Conservation (phyloP, 1,284 basidiomycete genomes). For the Ceratobasidium theobromae region DNA sequence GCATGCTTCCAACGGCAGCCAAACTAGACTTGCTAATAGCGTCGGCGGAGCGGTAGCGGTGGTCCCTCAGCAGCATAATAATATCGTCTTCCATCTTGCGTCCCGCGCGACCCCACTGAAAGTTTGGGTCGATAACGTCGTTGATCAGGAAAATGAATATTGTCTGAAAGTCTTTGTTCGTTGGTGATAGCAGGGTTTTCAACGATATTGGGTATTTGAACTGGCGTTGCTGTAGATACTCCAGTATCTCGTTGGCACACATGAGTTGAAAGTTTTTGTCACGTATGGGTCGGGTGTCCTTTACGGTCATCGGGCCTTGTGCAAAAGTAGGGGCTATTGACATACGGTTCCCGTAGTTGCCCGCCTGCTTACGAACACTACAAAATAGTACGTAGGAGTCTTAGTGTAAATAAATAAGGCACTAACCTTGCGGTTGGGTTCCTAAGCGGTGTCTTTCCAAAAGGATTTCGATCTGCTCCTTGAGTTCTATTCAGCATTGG, state of each 20-base stretch:
- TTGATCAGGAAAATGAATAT: constrained; percentile 76
- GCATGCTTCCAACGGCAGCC: constrained; percentile 79
- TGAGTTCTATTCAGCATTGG: not conserved
- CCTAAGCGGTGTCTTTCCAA: constrained; percentile 33
- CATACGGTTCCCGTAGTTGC: not conserved
- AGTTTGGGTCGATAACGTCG: constrained; percentile 66
- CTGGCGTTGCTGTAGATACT: constrained; percentile 66
- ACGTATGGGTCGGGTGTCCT: constrained; percentile 74
- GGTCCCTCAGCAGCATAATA: constrained; percentile 65
- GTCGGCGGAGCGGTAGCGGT: constrained; percentile 74
- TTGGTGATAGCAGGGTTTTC: constrained; percentile 67
- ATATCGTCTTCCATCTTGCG: constrained; percentile 81
- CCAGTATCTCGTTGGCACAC: constrained; percentile 72
- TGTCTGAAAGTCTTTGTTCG: constrained; percentile 76
- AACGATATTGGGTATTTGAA: constrained; percentile 51
- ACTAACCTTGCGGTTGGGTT: constrained; percentile 19
- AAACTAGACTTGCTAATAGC: constrained; percentile 78
- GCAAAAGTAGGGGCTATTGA: constrained; percentile 19
- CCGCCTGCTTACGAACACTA: constrained; percentile 8
- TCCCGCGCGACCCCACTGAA: constrained; percentile 49
- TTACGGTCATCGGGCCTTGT: constrained; percentile 40
- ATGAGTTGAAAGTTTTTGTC: constrained; percentile 68
- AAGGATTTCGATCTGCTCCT: constrained; percentile 26
- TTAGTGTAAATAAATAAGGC: not conserved
- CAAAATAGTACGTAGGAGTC: not conserved